phyloP scores from a whole-genome alignment of 257 asterid genomes.

The Nicotiana attenuata region DNA sequence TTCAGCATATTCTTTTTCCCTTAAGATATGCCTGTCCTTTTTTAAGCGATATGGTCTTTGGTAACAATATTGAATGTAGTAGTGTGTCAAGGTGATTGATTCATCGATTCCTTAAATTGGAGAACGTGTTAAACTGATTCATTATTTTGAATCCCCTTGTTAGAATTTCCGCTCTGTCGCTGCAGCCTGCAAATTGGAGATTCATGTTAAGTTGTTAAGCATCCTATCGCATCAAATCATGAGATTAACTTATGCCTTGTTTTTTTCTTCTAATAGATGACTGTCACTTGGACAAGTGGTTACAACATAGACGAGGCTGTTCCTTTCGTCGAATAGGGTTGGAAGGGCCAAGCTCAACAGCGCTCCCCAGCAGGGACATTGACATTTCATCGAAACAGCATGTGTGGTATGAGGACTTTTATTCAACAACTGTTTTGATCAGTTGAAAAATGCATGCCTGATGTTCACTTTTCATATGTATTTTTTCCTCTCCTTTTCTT shows the following conservation, averaged over 20 bases:
- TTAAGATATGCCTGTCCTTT: neutral
- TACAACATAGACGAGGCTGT: constrained; percentile 66
- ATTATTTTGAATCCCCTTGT: neutral
- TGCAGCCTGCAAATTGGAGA: neutral
- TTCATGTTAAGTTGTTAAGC: neutral
- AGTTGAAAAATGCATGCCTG: neutral
- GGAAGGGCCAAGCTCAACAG: constrained; percentile 28
- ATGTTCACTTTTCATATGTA: neutral
- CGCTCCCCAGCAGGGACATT: constrained; percentile 73
- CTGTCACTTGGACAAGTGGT: constrained; percentile 90
- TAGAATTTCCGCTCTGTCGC: neutral
- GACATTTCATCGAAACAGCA: constrained; percentile 62
- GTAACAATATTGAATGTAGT: neutral
- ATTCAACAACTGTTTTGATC: neutral
- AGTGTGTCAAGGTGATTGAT: neutral
- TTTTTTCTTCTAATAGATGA: constrained; percentile 42
- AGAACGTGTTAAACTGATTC: neutral
- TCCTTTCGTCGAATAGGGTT: constrained; percentile 69
- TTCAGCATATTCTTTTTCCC: neutral
- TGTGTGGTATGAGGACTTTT: constrained; percentile 60
- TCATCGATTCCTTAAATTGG: neutral
- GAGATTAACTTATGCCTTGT: neutral
- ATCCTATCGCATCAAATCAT: neutral
- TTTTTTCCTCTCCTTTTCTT: neutral
- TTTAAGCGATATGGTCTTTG: neutral